Evolutionary conservation across 345 rosid genomes (phyloP).

Genomic region (Noccaea caerulescens): DNA sequence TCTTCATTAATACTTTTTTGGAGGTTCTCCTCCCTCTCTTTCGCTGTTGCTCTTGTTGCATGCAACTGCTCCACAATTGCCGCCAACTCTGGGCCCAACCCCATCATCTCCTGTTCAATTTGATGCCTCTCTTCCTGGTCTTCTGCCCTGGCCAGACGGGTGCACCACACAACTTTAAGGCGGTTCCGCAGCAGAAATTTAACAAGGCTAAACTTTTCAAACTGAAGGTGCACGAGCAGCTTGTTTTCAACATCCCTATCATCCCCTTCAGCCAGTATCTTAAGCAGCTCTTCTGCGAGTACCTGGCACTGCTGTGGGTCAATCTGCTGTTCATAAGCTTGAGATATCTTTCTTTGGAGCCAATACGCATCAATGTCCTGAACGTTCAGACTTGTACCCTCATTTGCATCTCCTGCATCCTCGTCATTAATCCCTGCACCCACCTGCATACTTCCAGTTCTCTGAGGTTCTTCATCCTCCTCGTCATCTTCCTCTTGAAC

Average conservation of each 20-base stretch:
- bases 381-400: conserved; percentile 73
- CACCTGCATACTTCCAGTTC: conserved; percentile 81
- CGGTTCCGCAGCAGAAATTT: conserved; percentile 71
- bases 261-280: conserved; percentile 83
- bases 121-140: conserved; percentile 77
- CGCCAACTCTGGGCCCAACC: conserved; percentile 67
- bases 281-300: conserved; percentile 92
- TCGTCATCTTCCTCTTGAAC: conserved; percentile 88
- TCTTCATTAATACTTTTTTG: conserved; percentile 96
- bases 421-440: conserved; percentile 79
- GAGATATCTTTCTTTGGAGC: conserved; percentile 95
- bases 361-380: conserved; percentile 98
- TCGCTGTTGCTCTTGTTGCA: conserved; percentile 91
- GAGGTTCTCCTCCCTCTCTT: conserved; percentile 90
- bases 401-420: conserved; percentile 63
- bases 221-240: conserved; percentile 63
- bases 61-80: conserved; percentile 90
- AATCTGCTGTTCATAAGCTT: conserved; percentile 82
- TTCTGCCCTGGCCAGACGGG: conserved; percentile 92
- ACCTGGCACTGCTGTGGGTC: conserved; percentile 89
- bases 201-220: conserved; percentile 74
- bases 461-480: conserved; percentile 71
- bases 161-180: conserved; percentile 91
- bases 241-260: conserved; percentile 82
- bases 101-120: conserved; percentile 86